phyloP scores from a whole-genome alignment of 306 rosid genomes.

The Cyclanthera cordifolia region DNA sequence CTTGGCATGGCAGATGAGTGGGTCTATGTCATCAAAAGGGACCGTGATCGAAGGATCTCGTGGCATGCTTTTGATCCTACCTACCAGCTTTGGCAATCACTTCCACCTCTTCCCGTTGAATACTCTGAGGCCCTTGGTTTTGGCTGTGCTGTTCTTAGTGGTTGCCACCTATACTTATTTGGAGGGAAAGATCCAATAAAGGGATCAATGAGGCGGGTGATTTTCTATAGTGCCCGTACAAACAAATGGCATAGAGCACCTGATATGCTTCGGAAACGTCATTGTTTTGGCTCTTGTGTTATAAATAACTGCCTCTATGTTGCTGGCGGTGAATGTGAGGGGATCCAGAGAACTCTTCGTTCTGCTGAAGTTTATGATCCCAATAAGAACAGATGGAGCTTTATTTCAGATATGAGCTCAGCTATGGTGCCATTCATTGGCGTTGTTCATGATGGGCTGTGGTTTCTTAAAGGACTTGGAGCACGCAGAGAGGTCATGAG shows the following conservation, averaged over 20 bases:
- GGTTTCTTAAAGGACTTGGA: slow-evolving; percentile 96
- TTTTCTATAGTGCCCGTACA: slow-evolving; percentile 86
- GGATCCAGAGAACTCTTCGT: slow-evolving; percentile 89
- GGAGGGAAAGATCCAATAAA: slow-evolving; percentile 87
- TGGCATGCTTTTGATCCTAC: slow-evolving; percentile 97
- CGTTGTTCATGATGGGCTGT: slow-evolving; percentile 75
- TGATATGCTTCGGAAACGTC: slow-evolving; percentile 94
- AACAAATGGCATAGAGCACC: slow-evolving; percentile 98
- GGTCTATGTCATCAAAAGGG: slow-evolving; percentile 96
- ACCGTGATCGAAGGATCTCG: slow-evolving; percentile 84
- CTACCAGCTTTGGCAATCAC: slow-evolving; percentile 96
- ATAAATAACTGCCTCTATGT: slow-evolving; percentile 93
- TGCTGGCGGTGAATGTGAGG: slow-evolving; percentile 99
- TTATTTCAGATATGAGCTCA: slow-evolving; percentile 85
- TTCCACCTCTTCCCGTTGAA: slow-evolving; percentile 91
- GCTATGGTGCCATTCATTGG: slow-evolving; percentile 98
- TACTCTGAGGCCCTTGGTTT: slow-evolving; percentile 94
- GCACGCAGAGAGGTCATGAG: slow-evolving; percentile 82
- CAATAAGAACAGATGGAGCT: slow-evolving; percentile 77
- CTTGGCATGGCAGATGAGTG: slow-evolving; percentile 99
- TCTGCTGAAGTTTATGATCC: slow-evolving; percentile 96
- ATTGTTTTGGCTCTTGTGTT: slow-evolving; percentile 84
- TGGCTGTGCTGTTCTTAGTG: slow-evolving; percentile 98
- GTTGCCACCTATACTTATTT: slow-evolving; percentile 88
- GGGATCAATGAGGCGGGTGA: slow-evolving; percentile 96